A percentile compares a stretch with the other conserved stretches of the same genome.
Conservation (phyloP, 441 rosid genomes). For the Populus hybrid region DNA sequence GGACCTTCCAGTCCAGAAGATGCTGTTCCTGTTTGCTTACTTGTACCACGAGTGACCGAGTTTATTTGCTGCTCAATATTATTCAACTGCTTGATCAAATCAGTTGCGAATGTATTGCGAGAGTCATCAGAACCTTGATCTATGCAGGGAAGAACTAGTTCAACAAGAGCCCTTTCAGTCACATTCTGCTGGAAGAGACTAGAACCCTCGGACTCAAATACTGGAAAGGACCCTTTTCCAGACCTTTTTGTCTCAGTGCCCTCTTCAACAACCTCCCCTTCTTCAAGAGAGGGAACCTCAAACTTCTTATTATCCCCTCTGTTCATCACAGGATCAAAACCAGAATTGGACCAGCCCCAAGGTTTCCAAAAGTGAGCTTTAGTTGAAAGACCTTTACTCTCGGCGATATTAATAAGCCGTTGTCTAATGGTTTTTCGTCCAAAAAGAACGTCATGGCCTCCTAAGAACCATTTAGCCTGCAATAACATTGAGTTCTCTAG, state of each 20-base stretch:
- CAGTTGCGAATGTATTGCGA: conserved; percentile 82
- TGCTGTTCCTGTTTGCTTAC: conserved; percentile 63
- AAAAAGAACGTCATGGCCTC: conserved; percentile 82
- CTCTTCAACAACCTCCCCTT: conserved; percentile 93
- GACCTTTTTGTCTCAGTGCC: conserved; percentile 53
- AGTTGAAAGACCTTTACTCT: conserved; percentile 70
- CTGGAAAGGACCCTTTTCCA: conserved; percentile 39
- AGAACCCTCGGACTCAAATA: conserved; percentile 45
- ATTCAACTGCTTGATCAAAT: conserved; percentile 90
- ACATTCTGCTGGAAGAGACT: conserved; percentile 44
- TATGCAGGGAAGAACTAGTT: conserved; percentile 94
- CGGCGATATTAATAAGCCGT: conserved; percentile 74
- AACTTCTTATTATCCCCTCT: conserved; percentile 66
- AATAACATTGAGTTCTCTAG: conserved; percentile 86
- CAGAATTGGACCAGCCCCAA: conserved; percentile 85
- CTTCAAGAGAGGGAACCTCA: conserved; percentile 63
- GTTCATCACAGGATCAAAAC: conserved; percentile 34
- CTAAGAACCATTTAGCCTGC: conserved; percentile 94
- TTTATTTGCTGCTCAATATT: conserved; percentile 85
- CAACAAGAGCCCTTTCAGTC: conserved; percentile 91
- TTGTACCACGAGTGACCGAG: conserved; percentile 63
- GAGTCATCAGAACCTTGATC: conserved; percentile 96
- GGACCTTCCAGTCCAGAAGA: conserved; percentile 73
- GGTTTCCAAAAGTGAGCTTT: conserved; percentile 87
- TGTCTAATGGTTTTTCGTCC: conserved; percentile 94